Conservation (phyloP, 495 filamentous ascomycete species). For the Tuber indicum region DNA sequence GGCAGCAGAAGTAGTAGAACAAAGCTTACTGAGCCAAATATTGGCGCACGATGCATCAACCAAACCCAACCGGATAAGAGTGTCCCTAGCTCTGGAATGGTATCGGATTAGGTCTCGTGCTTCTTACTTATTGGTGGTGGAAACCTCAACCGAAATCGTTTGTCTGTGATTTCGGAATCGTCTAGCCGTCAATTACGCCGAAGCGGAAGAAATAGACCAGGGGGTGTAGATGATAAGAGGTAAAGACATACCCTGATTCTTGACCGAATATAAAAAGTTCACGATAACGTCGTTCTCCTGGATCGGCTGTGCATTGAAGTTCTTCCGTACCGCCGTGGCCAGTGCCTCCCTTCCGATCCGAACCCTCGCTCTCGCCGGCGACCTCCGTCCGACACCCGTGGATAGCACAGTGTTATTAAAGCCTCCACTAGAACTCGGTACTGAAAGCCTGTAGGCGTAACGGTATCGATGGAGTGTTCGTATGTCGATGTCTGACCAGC, state of each 20-base stretch:
- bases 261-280: slow-evolving; percentile 76
- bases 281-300: slow-evolving; percentile 84
- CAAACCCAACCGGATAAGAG: not conserved
- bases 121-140: slow-evolving; percentile 38
- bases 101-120: slow-evolving; percentile 18
- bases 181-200: slow-evolving; percentile 1
- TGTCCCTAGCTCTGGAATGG: not conserved
- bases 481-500: slow-evolving; percentile 37
- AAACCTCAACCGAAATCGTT: slow-evolving; percentile 40
- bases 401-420: slow-evolving; percentile 38
- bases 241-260: slow-evolving; percentile 50
- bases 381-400: slow-evolving; percentile 35
- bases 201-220: not conserved
- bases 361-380: slow-evolving; percentile 45
- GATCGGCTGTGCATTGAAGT: slow-evolving; percentile 79
- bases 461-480: slow-evolving; percentile 38
- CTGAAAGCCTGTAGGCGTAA: slow-evolving; percentile 34
- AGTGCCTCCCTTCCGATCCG: slow-evolving; percentile 58
- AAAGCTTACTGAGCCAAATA: not conserved
- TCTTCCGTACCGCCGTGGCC: slow-evolving; percentile 73
- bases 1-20: not conserved
- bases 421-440: slow-evolving; percentile 29
- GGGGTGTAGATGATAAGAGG: not conserved
- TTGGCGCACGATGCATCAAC: not conserved
- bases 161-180: slow-evolving; percentile 28